Evolutionary conservation across 139 green algal genomes (phyloP).

Genomic region (Raphidocelis subcapitata): DNA sequence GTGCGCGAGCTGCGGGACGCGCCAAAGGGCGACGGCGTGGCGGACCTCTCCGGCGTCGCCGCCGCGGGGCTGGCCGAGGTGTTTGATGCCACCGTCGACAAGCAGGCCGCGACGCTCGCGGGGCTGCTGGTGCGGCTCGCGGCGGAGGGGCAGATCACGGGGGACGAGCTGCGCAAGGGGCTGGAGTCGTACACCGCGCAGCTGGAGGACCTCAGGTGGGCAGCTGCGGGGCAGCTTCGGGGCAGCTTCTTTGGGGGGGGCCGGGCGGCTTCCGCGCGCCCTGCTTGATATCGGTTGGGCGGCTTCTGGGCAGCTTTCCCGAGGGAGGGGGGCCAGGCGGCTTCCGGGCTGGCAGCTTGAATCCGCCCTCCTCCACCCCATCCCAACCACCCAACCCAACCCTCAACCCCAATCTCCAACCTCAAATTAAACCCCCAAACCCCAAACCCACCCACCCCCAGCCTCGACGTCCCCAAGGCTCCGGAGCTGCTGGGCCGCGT

Average conservation of each 20-base stretch:
- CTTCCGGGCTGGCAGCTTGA: no score
- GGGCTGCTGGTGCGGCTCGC: slow-evolving; percentile 66
- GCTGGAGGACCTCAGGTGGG: slow-evolving; percentile 71
- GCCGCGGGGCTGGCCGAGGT: slow-evolving; percentile 53
- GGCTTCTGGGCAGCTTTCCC: no score
- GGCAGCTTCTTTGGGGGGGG: no score
- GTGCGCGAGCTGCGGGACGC: slow-evolving; percentile 41
- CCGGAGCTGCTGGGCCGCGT: slow-evolving; percentile 68
- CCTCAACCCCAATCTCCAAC: no score
- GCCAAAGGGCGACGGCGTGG: slow-evolving; percentile 14
- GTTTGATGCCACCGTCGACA: slow-evolving; percentile 53
- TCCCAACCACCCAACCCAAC: no score
- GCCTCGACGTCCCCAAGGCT: slow-evolving; percentile 74
- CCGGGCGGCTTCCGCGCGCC: no score
- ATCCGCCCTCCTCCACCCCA: no score
- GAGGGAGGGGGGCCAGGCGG: no score
- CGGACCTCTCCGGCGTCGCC: slow-evolving; percentile 40
- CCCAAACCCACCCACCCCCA: no score
- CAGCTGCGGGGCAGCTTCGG: no score
- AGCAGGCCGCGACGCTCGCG: slow-evolving; percentile 47
- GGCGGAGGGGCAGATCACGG: slow-evolving; percentile 38
- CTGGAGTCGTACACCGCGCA: slow-evolving; percentile 41
- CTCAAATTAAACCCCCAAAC: no score
- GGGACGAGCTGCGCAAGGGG: slow-evolving; percentile 50
- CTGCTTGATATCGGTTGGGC: no score